A percentile compares a stretch with the other conserved stretches of the same genome.
These are phyloP conservation scores for Wickerhamomyces sp. DNA, from an alignment of 1,139 yeast species.

Conservation along the genomic window DNA sequence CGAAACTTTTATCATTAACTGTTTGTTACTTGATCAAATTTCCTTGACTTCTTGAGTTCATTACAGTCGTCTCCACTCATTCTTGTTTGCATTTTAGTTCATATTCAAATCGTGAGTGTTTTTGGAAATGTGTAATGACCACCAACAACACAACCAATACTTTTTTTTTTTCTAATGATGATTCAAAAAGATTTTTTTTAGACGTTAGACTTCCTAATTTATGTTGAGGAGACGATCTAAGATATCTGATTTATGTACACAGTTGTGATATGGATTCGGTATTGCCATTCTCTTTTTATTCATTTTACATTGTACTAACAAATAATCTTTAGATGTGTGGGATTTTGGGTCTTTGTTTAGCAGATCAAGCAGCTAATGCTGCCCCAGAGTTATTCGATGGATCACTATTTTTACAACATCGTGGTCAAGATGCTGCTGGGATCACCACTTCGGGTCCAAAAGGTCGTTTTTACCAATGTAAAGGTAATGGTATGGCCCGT, in stretches of 20 bases:
- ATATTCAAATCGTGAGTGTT: too few relatives aligned
- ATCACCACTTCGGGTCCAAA: conserved; percentile 92
- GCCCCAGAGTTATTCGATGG: conserved; percentile 93
- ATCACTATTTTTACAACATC: conserved; percentile 87
- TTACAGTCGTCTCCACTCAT: too few relatives aligned
- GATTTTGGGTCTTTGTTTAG: conserved; percentile 79
- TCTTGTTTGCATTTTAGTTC: too few relatives aligned
- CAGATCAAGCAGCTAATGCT: conserved; percentile 68
- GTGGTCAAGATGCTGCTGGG: conserved; percentile 99
- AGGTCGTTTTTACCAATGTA: conserved; percentile 94
- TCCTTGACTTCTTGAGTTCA: too few relatives aligned
- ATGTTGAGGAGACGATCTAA: conserved; percentile 33
- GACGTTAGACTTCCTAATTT: conserved; percentile 53
- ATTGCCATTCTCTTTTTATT: neutral
- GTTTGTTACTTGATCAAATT: too few relatives aligned
- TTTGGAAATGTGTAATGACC: too few relatives aligned
- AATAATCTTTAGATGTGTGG: conserved; percentile 72
- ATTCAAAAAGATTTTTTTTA: conserved; percentile 25
- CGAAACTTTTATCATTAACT: too few relatives aligned
- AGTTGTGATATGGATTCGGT: neutral
- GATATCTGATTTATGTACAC: conserved; percentile 24
- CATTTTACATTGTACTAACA: neutral
- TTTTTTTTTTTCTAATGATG: conserved; percentile 6
- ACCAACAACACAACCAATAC: too few relatives aligned
- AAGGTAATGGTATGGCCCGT: conserved; percentile 98